Evolutionary conservation across 1,284 basidiomycete species (phyloP), one percentile per base, ranked within the genome.

Genomic region (Erythrobasidium hasegawianum): DNA sequence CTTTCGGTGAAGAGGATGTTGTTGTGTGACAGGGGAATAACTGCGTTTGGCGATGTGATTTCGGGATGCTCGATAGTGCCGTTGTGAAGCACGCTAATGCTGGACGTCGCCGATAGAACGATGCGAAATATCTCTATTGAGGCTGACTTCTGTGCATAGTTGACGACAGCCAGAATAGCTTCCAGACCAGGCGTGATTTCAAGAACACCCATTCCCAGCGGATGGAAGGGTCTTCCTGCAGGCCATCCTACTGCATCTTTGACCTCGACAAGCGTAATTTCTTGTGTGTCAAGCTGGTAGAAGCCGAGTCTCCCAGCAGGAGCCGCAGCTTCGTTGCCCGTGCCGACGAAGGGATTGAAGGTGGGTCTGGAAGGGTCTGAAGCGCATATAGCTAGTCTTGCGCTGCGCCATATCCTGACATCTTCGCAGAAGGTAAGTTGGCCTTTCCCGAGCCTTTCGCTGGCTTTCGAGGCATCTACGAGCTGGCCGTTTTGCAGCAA

Each of bases 41-140:
- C 45, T 2, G 62, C 62, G 41, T 65, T 65, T n/a, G 62, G 62
- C 13, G 62, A 40, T 8, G 43, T 65, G 47, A 65, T 57, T 29
- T 38, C 38, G 3, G 55, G 55, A 38, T 65, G 62, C 45, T 50
- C 56, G 4, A 65, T 39, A 27, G 53, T 40, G 10, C 41, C 40
- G 16, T 45, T 43, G 22, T 40, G 16, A n/a, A n/a, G n/a, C 11
- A 50, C 13, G 27, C n/a, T 10, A 2, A 43, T 27, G 18, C 16
- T 8, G 13, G 26, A 14, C 13, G 33, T 14, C 4, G 10, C 50
- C 0, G 20, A 14, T 18, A 29, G 5, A 2, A 14, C 55, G 20
- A 65, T 26, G 14, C 39, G 56, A 29, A 58, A n/a, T 9, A 65
- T 18, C 55, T 65, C 62, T 43, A 65, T 58, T 20, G 16, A 38